phyloP scores from a whole-genome alignment of 2,329 filamentous ascomycete genomes.

The Emergomyces pasteurianus region DNA sequence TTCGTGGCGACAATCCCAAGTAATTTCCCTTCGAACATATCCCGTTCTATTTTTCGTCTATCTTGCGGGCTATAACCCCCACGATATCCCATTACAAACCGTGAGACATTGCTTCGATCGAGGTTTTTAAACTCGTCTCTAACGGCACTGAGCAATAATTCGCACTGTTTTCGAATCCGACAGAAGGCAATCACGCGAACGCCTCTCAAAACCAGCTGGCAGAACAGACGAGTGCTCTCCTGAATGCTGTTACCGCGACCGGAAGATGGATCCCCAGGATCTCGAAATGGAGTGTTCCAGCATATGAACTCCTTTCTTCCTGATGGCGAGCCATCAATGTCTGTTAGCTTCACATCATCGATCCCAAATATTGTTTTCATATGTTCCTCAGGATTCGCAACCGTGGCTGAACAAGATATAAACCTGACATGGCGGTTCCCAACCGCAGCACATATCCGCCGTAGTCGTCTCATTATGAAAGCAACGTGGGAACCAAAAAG shows the following conservation, averaged over 20 bases:
- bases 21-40: constrained; percentile 95
- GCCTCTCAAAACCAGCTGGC: constrained; percentile 74
- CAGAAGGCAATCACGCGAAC: constrained; percentile 91
- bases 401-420: constrained; percentile 91
- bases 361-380: constrained; percentile 93
- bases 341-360: constrained; percentile 65
- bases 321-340: constrained; percentile 86
- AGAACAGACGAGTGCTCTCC: constrained; percentile 84
- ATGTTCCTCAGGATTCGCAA: constrained; percentile 82
- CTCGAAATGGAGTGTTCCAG: constrained; percentile 95
- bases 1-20: constrained; percentile 89
- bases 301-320: constrained; percentile 90
- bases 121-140: constrained; percentile 63
- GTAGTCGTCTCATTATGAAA: constrained; percentile 81
- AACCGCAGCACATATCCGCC: constrained; percentile 77
- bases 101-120: constrained; percentile 61
- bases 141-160: constrained; percentile 68
- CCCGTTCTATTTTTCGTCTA: constrained; percentile 71
- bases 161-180: constrained; percentile 75
- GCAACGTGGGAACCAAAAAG: constrained; percentile 89
- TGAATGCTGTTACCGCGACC: constrained; percentile 71
- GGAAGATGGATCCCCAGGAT: constrained; percentile 73
- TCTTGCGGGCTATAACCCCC: constrained; percentile 92
- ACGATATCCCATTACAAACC: constrained; percentile 85
- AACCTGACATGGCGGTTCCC: constrained; percentile 81